Percentiles rank a stretch among this genome's conserved stretches.
These are phyloP conservation scores for Backusella parvicylindrica DNA, from an alignment of 192 early-diverging fungal genomes.

Conservation along the genomic window DNA sequence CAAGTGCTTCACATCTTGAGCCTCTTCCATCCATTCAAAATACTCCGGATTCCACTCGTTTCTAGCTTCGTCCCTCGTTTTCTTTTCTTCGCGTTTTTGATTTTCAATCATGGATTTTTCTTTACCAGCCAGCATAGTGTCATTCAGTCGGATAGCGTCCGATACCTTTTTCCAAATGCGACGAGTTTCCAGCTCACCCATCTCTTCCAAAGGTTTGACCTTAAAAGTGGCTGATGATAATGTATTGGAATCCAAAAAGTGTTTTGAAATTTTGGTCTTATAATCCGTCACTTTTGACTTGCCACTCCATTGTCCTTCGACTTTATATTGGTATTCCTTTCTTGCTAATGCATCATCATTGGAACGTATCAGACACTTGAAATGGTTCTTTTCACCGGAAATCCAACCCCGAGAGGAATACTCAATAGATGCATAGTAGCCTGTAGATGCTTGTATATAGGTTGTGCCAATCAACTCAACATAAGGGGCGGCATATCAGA, in stretches of 20 bases:
- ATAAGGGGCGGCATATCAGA: conserved; percentile 42
- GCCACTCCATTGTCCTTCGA: conserved; percentile 60
- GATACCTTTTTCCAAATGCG: conserved; percentile 64
- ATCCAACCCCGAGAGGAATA: conserved; percentile 68
- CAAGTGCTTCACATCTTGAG: neutral
- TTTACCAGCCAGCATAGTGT: conserved; percentile 56
- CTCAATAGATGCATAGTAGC: conserved; percentile 48
- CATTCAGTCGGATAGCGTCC: conserved; percentile 55
- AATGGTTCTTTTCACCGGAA: conserved; percentile 72
- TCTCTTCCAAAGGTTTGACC: conserved; percentile 49
- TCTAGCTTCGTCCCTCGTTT: conserved; percentile 49
- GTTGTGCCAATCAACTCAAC: conserved; percentile 45
- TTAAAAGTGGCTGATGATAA: conserved; percentile 45
- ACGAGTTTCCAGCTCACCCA: conserved; percentile 60
- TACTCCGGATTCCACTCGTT: conserved; percentile 15
- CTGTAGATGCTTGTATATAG: conserved; percentile 56
- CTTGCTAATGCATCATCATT: conserved; percentile 7
- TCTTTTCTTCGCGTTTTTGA: conserved; percentile 53
- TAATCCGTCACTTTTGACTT: conserved; percentile 52
- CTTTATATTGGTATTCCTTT: conserved; percentile 23
- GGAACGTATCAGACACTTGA: conserved; percentile 45
- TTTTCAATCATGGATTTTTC: conserved; percentile 66
- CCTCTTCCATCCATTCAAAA: conserved; percentile 20
- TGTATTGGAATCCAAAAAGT: conserved; percentile 55
- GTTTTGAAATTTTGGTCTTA: conserved; percentile 40